A percentile compares a stretch with the other conserved stretches of the same genome.
phyloP scores from a whole-genome alignment of 2,329 filamentous ascomycete genomes.

The Aspergillus sp. region DNA sequence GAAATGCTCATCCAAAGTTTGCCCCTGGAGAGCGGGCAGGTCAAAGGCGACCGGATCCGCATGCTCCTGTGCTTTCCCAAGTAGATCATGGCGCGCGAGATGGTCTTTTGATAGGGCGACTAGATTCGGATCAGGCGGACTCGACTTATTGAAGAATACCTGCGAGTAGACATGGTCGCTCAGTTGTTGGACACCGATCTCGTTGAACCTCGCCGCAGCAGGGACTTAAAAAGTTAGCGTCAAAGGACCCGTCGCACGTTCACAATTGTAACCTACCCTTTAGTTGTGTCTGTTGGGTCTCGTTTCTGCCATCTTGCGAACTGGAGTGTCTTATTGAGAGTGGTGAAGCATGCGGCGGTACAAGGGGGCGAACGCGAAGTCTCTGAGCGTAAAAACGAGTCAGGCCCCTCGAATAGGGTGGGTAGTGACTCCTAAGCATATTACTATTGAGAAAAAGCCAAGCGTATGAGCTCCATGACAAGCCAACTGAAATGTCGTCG shows the following conservation, averaged over 20 bases:
- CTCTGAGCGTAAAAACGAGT: constrained; percentile 26
- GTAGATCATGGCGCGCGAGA: constrained; percentile 77
- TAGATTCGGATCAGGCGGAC: constrained; percentile 66
- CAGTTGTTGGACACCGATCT: constrained; percentile 91
- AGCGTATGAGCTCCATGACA: constrained; percentile 16
- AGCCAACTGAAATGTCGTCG: constrained; percentile 19
- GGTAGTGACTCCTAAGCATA: constrained; percentile 30
- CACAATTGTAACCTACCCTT: constrained; percentile 24
- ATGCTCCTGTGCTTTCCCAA: constrained; percentile 85
- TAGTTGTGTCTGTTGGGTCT: constrained; percentile 22
- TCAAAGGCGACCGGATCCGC: constrained; percentile 78
- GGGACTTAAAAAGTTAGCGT: constrained; percentile 32
- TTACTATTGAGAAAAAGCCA: constrained; percentile 10
- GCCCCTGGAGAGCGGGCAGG: constrained; percentile 74
- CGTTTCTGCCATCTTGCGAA: constrained; percentile 7
- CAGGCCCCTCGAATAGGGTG: constrained; percentile 33
- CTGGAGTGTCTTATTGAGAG: constrained; percentile 16
- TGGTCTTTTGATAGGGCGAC: constrained; percentile 80
- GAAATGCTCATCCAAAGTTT: constrained; percentile 90
- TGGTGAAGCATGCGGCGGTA: constrained; percentile 16
- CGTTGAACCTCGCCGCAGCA: constrained; percentile 72
- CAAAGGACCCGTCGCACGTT: not conserved
- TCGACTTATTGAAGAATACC: constrained; percentile 64
- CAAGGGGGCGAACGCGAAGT: constrained; percentile 20
- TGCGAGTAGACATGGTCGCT: constrained; percentile 80